These are phyloP conservation scores for Blastobotrys chiropterorum DNA, from an alignment of 805 yeast species.

Conservation along the genomic window DNA sequence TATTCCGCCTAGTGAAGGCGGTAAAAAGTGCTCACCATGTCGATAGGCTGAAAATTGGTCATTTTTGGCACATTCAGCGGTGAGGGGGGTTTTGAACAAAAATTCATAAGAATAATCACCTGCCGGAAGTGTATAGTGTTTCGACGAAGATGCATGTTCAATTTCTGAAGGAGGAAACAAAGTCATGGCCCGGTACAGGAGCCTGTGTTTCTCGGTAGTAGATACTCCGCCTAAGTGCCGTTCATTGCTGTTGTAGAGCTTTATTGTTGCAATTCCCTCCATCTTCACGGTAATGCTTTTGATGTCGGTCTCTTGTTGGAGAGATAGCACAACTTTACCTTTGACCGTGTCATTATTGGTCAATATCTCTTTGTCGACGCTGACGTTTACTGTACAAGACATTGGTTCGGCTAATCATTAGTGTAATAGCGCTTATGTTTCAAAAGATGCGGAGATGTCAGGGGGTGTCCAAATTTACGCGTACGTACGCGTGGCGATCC, in stretches of 20 bases:
- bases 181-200: conserved; percentile 25
- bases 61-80: conserved; percentile 2
- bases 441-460: too few species aligned
- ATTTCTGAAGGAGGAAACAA: conserved; percentile 33
- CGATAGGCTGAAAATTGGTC: background rate
- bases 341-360: conserved; percentile 8
- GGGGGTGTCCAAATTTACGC: too few species aligned
- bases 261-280: conserved; percentile 26
- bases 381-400: too few species aligned
- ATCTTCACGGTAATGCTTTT: conserved; percentile 25
- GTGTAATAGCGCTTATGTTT: too few species aligned
- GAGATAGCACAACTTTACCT: conserved; percentile 23
- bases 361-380: background rate
- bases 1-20: conserved; percentile 29
- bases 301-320: conserved; percentile 23
- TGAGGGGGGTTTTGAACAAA: conserved; percentile 28
- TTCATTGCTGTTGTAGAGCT: background rate
- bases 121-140: conserved; percentile 28
- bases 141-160: conserved; percentile 11
- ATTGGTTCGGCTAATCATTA: too few species aligned
- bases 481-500: too few species aligned
- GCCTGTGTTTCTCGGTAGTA: conserved; percentile 17
- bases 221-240: background rate
- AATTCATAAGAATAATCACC: conserved; percentile 33
- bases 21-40: conserved; percentile 17